These are phyloP conservation scores for Graphiopsis chlorocephala DNA, from an alignment of 2,329 filamentous ascomycete species.

Conservation along the genomic window DNA sequence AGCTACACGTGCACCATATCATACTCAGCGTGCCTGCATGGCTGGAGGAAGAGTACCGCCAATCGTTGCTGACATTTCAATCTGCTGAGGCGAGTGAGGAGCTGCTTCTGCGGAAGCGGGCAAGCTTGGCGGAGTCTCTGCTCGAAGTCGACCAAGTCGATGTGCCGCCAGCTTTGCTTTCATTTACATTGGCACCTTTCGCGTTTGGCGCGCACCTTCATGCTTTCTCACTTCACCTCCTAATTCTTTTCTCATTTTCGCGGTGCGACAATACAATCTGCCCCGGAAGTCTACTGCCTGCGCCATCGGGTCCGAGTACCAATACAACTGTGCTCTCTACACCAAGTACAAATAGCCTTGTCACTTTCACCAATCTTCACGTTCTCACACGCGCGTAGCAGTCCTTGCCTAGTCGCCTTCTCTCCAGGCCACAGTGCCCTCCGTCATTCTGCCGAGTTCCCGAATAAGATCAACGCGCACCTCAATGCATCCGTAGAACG, in stretches of 20 bases:
- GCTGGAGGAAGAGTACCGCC: not conserved
- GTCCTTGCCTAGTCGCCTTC: not conserved
- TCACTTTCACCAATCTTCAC: slow-evolving; percentile 2
- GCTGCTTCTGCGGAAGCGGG: not conserved
- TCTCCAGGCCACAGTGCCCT: not conserved
- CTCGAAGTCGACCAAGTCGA: slow-evolving; percentile 6
- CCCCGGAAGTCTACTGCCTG: not conserved
- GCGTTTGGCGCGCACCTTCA: not conserved
- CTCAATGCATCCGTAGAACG: slow-evolving; percentile 11
- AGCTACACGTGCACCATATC: not conserved
- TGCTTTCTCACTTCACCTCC: not conserved
- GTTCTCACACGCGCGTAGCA: slow-evolving; percentile 5
- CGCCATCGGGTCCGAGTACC: not conserved
- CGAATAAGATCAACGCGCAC: not conserved
- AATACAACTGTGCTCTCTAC: not conserved
- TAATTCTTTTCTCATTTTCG: not conserved
- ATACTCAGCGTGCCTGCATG: not conserved
- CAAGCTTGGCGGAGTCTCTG: not conserved
- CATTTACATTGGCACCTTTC: slow-evolving; percentile 6
- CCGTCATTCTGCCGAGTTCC: not conserved
- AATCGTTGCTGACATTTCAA: not conserved
- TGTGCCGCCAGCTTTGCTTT: slow-evolving; percentile 3
- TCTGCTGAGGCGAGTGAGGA: not conserved
- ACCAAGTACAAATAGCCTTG: not conserved
- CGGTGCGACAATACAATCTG: not conserved